These are phyloP conservation scores for Tolypocladium nubicola DNA, from an alignment of 2,329 filamentous ascomycete genomes.

Conservation along the genomic window DNA sequence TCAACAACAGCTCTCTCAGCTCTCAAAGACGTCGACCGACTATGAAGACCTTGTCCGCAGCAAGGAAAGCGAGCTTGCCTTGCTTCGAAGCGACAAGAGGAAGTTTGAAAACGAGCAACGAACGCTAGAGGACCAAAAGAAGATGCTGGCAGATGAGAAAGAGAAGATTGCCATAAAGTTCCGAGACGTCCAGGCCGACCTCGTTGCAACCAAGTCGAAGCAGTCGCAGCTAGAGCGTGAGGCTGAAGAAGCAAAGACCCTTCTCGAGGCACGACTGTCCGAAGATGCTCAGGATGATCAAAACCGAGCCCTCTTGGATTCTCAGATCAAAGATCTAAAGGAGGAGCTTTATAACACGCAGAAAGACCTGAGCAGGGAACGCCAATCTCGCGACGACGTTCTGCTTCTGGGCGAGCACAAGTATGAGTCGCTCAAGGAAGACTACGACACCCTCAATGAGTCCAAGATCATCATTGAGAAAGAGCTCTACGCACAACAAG, in stretches of 20 bases:
- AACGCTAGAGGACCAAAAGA: constrained; percentile 69
- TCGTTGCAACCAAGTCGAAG: constrained; percentile 76
- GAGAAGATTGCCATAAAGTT: constrained; percentile 67
- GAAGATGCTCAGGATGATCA: constrained; percentile 80
- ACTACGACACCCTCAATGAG: constrained; percentile 80
- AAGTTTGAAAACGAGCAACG: constrained; percentile 73
- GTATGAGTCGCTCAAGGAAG: constrained; percentile 68
- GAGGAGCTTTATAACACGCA: constrained; percentile 75
- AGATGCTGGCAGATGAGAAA: constrained; percentile 60
- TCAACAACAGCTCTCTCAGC: constrained; percentile 72
- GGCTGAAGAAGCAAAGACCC: constrained; percentile 73
- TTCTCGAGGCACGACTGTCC: constrained; percentile 79
- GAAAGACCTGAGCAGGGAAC: constrained; percentile 79
- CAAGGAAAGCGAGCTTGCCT: constrained; percentile 85
- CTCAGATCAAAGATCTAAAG: constrained; percentile 82
- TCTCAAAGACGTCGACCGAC: constrained; percentile 85
- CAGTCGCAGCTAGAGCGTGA: constrained; percentile 80
- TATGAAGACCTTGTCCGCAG: constrained; percentile 89
- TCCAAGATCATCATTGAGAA: constrained; percentile 97
- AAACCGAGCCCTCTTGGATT: constrained; percentile 71
- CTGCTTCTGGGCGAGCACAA: constrained; percentile 86
- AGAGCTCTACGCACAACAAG: constrained; percentile 91
- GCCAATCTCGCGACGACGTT: constrained; percentile 89
- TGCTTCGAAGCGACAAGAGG: constrained; percentile 76
- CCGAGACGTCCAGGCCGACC: constrained; percentile 77